Base-by-base conservation (phyloP, 2,329 filamentous ascomycete genomes). In the Trichoderma lentiforme region DNA sequence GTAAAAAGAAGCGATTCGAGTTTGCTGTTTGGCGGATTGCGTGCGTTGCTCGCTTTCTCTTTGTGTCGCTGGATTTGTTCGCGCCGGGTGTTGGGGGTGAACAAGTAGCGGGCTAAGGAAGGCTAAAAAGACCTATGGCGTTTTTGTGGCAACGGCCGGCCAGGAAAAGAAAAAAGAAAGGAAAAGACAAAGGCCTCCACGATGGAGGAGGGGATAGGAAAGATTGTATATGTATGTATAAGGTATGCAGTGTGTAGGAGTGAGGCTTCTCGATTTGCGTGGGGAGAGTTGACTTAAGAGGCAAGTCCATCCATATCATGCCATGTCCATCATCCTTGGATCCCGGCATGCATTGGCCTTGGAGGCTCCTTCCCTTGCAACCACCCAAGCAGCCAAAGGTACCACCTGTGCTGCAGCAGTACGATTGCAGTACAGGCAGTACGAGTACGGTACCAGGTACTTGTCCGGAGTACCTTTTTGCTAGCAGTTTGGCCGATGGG, bases 271-370 rank as follows among this genome's bases (percentile, higher is more conserved):
- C 57, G 67, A 36, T n/a, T 28, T 47, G 67, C 67, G 67, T 70
- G 67, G 67, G 67, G 67, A 70, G 15, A 26, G 43, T 70, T 36
- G 67, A 70, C 67, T 70, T 70, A 70, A 70, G 47, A 58, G 67
- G 67, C 67, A 70, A 70, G 67, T 70, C 67, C 67, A 70, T 62
- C 57, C 67, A 62, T 70, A 62, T 70, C 67, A 61, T 70, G 67
- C 67, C 67, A 60, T 61, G 67, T 47, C 67, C 34, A 70, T 61
- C 67, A 70, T 70, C 67, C 36, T 70, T 70, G 43, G 39, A 70
- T 53, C 67, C 67, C 57, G 67, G 67, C 28, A 36, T 70, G 67
- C 67, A 61, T 69, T 60, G 65, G 65, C 28, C 47, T 34, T 57
- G 65, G 24, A 68, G 53, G 65, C 47, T 62, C 57, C 39, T 70